Conservation (phyloP, 306 rosid genomes). For the Malus asiatica region DNA sequence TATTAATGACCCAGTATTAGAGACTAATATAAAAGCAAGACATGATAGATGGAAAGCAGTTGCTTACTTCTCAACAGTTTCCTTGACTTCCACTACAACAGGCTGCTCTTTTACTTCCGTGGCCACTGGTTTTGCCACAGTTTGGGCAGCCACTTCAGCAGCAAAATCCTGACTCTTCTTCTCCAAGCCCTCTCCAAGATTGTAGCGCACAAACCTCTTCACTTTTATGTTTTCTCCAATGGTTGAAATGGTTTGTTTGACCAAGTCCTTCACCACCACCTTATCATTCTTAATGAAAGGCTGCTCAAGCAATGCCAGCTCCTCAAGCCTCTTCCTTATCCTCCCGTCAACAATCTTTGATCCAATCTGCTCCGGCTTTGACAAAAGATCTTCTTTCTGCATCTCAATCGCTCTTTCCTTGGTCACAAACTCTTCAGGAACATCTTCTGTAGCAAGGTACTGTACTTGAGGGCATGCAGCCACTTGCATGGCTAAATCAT, state of each 20-base stretch:
- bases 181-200: constrained; percentile 97
- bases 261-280: constrained; percentile 70
- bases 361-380: constrained; percentile 94
- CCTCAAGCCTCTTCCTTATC: constrained; percentile 88
- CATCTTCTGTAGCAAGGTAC: constrained; percentile 70
- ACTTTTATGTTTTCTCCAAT: constrained; percentile 95
- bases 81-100: constrained; percentile 42
- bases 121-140: constrained; percentile 55
- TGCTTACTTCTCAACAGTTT: constrained; percentile 64
- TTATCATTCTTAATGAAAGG: constrained; percentile 90
- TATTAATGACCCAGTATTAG: background rate
- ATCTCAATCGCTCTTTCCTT: constrained; percentile 88
- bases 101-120: constrained; percentile 47
- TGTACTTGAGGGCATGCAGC: constrained; percentile 95
- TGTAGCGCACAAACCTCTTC: constrained; percentile 82
- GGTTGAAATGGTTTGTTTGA: constrained; percentile 93
- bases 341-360: constrained; percentile 88
- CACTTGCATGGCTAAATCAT: constrained; percentile 97
- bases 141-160: constrained; percentile 99
- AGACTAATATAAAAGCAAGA: background rate
- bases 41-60: constrained; percentile 2
- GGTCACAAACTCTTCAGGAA: constrained; percentile 60
- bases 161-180: constrained; percentile 97
- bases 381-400: constrained; percentile 94
- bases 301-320: constrained; percentile 89